phyloP scores from a whole-genome alignment of 2,329 filamentous ascomycete genomes.

The Epichloe elymi region DNA sequence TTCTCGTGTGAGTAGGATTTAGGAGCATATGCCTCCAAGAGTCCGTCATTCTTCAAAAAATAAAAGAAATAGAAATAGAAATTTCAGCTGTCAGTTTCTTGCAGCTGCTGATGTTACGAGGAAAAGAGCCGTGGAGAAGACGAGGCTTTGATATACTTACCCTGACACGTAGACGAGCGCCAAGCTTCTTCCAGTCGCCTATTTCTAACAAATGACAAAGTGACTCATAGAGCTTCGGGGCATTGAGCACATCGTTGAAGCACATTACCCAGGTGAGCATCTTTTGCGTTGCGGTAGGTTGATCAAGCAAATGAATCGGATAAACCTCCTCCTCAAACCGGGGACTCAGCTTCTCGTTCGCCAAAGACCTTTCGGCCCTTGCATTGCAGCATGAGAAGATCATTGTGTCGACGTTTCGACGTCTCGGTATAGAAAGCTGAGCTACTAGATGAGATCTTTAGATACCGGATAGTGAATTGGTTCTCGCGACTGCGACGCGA shows the following conservation, averaged over 20 bases:
- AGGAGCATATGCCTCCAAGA: conserved; percentile 5
- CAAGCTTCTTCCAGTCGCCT: conserved; percentile 7
- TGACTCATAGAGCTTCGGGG: conserved; percentile 1
- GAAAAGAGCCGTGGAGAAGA: neutral
- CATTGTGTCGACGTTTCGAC: neutral
- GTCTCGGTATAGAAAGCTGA: neutral
- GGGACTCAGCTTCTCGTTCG: neutral
- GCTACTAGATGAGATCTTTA: neutral
- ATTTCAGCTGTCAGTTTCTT: neutral
- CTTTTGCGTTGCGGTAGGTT: neutral
- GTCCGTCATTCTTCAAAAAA: conserved; percentile 1
- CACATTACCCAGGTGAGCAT: conserved; percentile 7
- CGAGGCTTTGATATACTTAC: neutral
- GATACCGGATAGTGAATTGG: neutral
- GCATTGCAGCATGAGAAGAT: conserved; percentile 1
- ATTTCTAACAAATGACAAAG: conserved; percentile 4
- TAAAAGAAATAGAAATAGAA: no score
- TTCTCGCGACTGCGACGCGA: no score
- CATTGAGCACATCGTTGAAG: conserved; percentile 8
- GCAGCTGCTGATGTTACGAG: neutral
- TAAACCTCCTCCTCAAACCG: conserved; percentile 1
- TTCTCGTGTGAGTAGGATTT: neutral
- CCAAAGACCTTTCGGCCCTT: neutral
- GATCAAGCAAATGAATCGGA: conserved; percentile 4
- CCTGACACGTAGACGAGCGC: conserved; percentile 2